phyloP scores from a whole-genome alignment of 768 basidiomycete species.

The Amanita pallidorosea region DNA sequence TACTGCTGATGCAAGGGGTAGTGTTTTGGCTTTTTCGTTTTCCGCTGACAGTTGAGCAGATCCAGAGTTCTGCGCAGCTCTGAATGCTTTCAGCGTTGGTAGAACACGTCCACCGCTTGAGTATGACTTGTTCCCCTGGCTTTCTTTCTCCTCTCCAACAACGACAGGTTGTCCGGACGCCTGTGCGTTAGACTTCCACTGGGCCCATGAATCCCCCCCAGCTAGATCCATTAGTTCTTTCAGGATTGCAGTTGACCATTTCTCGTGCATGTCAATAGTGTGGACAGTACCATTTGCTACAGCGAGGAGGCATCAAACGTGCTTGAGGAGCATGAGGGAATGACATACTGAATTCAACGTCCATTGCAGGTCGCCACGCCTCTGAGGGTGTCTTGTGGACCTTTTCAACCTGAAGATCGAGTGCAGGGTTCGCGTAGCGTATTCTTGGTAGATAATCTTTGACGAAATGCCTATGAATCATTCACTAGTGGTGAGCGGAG shows the following conservation, averaged over 20 bases:
- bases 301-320: background rate
- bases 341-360: conserved; percentile 50
- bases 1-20: background rate
- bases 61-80: conserved; percentile 5
- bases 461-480: conserved; percentile 51
- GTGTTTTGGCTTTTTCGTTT: background rate
- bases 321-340: background rate
- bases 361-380: conserved; percentile 49
- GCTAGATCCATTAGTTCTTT: conserved; percentile 62
- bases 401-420: conserved; percentile 51
- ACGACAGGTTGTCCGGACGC: conserved; percentile 39
- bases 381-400: conserved; percentile 42
- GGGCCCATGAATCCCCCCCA: conserved; percentile 49
- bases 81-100: conserved; percentile 16
- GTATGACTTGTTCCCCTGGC: background rate
- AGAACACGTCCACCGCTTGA: conserved; percentile 1
- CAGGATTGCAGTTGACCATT: conserved; percentile 59
- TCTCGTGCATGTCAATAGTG: conserved; percentile 47
- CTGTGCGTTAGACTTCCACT: conserved; percentile 37
- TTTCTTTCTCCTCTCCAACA: conserved; percentile 28
- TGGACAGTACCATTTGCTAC: conserved; percentile 40
- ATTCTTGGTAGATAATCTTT: conserved; percentile 73
- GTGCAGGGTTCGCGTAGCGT: conserved; percentile 61
- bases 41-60: background rate
- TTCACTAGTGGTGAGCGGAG: background rate